These are phyloP conservation scores for Aspergillus nanangensis DNA, from an alignment of 495 filamentous ascomycete genomes.

Conservation along the genomic window DNA sequence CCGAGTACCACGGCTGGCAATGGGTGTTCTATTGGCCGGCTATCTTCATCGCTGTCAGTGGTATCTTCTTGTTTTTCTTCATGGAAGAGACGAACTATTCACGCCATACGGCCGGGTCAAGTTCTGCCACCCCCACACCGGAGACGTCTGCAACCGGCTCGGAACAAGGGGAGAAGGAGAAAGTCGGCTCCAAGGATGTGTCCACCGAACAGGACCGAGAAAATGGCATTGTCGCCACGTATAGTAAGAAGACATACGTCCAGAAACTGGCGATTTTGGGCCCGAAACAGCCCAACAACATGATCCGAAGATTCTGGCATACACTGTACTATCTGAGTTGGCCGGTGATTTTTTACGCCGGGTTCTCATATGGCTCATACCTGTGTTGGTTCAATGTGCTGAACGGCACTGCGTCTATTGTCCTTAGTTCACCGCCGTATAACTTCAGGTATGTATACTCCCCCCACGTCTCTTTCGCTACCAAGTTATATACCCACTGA, in stretches of 20 bases:
- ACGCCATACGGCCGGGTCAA: slow-evolving; percentile 20
- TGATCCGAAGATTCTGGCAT: slow-evolving; percentile 38
- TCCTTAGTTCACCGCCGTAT: slow-evolving; percentile 54
- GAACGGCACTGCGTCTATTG: slow-evolving; percentile 59
- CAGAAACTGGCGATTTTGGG: slow-evolving; percentile 50
- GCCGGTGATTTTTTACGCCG: slow-evolving; percentile 62
- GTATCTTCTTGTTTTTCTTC: slow-evolving; percentile 61
- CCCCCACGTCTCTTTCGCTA: neutral
- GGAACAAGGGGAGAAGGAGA: slow-evolving; percentile 19
- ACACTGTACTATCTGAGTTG: slow-evolving; percentile 46
- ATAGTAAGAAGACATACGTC: slow-evolving; percentile 38
- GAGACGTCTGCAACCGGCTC: slow-evolving; percentile 9
- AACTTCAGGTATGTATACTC: slow-evolving; percentile 43
- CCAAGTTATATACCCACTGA: too few relatives aligned
- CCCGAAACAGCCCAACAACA: slow-evolving; percentile 44
- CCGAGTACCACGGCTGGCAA: slow-evolving; percentile 55
- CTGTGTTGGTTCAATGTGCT: slow-evolving; percentile 65
- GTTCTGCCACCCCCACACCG: slow-evolving; percentile 6
- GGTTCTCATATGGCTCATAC: slow-evolving; percentile 62
- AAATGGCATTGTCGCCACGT: slow-evolving; percentile 18
- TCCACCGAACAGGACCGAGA: slow-evolving; percentile 12
- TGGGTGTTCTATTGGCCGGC: slow-evolving; percentile 66
- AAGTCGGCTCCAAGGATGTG: slow-evolving; percentile 8
- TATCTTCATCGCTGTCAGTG: slow-evolving; percentile 52
- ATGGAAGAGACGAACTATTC: slow-evolving; percentile 68